Percentiles rank a stretch among this genome's conserved stretches.
These are phyloP conservation scores for Physaria fendleri DNA, from an alignment of 345 rosid genomes.

Conservation along the genomic window DNA sequence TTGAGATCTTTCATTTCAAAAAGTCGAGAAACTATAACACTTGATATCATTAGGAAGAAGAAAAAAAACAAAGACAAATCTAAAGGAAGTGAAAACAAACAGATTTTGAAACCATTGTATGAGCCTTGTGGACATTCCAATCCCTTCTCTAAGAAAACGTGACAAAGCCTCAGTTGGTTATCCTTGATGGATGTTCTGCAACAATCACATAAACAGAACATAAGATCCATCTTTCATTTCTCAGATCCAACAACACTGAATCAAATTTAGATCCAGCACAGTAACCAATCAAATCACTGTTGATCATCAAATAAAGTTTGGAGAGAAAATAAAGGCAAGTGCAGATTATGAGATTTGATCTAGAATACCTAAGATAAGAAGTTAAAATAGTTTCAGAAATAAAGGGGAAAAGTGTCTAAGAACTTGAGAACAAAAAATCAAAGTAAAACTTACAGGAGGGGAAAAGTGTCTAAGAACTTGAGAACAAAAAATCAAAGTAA, in stretches of 20 bases:
- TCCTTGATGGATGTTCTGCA: constrained; percentile 91
- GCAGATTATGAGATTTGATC: too few relatives aligned
- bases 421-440: too few relatives aligned
- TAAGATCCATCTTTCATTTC: background rate
- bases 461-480: too few relatives aligned
- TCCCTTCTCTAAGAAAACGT: constrained; percentile 91
- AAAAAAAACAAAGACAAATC: background rate
- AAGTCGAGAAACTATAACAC: constrained; percentile 68
- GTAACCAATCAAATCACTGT: background rate
- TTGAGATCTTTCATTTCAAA: constrained; percentile 72
- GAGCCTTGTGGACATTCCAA: constrained; percentile 76
- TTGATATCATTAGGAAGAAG: constrained; percentile 18
- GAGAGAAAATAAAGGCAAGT: background rate
- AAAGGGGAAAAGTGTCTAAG: too few relatives aligned
- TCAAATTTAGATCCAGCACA: constrained; percentile 9
- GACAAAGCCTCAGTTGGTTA: constrained; percentile 53
- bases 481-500: too few relatives aligned
- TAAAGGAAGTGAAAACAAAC: background rate
- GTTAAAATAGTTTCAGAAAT: too few relatives aligned
- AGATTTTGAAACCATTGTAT: constrained; percentile 98
- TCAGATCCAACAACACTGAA: constrained; percentile 15
- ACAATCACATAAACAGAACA: constrained; percentile 1
- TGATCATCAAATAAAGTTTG: constrained; percentile 14
- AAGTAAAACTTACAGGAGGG: too few relatives aligned
- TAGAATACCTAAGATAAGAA: too few relatives aligned